Evolutionary conservation across 305 asterid genomes (phyloP), one percentile per base, ranked within the genome.

Genomic region (Fraxinus greggii): DNA sequence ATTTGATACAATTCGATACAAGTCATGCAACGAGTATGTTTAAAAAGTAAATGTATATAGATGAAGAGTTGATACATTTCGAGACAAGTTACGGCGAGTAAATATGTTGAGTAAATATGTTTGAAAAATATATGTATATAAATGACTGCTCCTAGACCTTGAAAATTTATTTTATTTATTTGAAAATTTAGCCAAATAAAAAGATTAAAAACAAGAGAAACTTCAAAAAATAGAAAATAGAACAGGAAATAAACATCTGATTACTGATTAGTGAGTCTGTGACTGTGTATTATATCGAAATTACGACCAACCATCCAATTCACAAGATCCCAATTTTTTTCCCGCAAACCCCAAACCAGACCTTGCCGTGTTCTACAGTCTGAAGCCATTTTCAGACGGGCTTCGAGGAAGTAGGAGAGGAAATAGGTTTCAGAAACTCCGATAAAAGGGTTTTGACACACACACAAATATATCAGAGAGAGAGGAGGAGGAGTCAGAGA

Each of bases 271-370:
- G 35, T 32, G 35, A 32, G 35, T 3, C 6, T 32, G 40, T 35
- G 32, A 29, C 3, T 29, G 3, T 29, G 45, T 38, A 1, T 51
- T 4, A 17, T 3, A 63, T 21, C 72, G 70, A 61, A 61, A 23
- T 23, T 82, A 80, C 85, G 84, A n/a, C 81, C 78, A 84, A 84
- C 83, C 83, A 31, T 85, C 78, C 77, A 48, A 77, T 76, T 72
- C 72, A 56, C 78, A 80, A 75, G 79, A 80, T 75, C 80, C 86
- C 88, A 63, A 80, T 36, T 48, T 63, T 87, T 81, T 24, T 79
- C 81, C 59, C 19, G 59, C 86, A 80, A 82, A 80, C 78, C 78
- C 59, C 59, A 45, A 15, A 45, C 19, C 59, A 54, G 76, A 15
- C 59, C 59, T 13, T 45, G 59, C 59, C 5, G 59, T 45, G 19